Evolutionary conservation across 2,329 filamentous ascomycete genomes (phyloP).

Genomic region (Sphaerulina populicola): DNA sequence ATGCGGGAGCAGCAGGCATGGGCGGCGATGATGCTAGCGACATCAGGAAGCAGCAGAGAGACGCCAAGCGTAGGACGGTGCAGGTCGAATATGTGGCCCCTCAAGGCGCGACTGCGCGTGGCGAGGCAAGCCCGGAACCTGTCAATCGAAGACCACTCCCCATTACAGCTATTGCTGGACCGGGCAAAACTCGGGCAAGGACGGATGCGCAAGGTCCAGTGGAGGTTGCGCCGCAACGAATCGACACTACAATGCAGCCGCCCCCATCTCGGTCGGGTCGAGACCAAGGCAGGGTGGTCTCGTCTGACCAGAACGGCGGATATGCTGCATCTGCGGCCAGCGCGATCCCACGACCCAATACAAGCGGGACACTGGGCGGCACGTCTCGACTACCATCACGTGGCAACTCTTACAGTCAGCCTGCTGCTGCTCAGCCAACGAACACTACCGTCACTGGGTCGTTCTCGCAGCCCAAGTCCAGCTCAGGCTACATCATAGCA

Average conservation of each 20-base stretch:
- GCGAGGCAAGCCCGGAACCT: conserved; percentile 40
- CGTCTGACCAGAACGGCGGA: conserved; percentile 36
- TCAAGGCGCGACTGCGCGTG: conserved; percentile 73
- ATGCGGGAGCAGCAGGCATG: conserved; percentile 17
- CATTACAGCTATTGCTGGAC: conserved; percentile 23
- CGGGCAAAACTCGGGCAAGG: conserved; percentile 42
- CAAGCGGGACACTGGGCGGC: conserved; percentile 65
- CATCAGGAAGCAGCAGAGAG: conserved; percentile 50
- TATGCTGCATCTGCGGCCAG: conserved; percentile 27
- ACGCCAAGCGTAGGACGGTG: conserved; percentile 86
- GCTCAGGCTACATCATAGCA: conserved; percentile 62
- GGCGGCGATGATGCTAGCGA: conserved; percentile 22
- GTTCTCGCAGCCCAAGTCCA: conserved; percentile 66
- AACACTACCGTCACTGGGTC: conserved; percentile 82
- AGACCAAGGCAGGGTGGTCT: conserved; percentile 46
- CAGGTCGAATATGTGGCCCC: conserved; percentile 97
- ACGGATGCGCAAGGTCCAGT: conserved; percentile 49
- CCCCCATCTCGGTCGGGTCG: conserved; percentile 32
- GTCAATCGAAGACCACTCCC: conserved; percentile 14
- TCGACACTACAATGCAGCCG: conserved; percentile 28
- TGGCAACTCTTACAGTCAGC: conserved; percentile 74
- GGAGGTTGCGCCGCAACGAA: conserved; percentile 33
- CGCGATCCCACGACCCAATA: conserved; percentile 58
- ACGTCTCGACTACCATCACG: conserved; percentile 59
- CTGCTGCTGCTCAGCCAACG: conserved; percentile 75